Conservation (phyloP, 2,329 filamentous ascomycete species). For the Triangularia verruculosa region DNA sequence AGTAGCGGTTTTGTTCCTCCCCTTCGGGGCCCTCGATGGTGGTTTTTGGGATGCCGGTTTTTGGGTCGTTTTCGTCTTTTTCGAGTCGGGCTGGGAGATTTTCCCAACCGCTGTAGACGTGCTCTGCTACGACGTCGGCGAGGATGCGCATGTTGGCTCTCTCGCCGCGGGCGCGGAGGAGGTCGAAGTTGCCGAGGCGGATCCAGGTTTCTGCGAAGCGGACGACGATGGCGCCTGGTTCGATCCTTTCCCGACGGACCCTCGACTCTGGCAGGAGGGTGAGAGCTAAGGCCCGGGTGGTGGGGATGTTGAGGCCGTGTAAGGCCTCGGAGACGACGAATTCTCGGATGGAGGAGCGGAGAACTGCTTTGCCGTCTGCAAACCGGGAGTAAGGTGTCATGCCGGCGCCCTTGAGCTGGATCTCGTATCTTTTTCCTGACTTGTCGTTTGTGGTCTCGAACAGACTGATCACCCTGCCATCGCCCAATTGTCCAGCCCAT, state of each 20-base stretch:
- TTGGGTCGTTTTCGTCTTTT: constrained; percentile 50
- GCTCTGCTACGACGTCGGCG: constrained; percentile 79
- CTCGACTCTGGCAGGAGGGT: constrained; percentile 69
- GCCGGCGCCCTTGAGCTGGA: constrained; percentile 93
- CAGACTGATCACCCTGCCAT: constrained; percentile 89
- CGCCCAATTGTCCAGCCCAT: constrained; percentile 94
- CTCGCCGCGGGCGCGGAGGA: constrained; percentile 80
- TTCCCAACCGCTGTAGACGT: constrained; percentile 86
- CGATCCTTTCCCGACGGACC: constrained; percentile 74
- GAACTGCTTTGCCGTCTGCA: constrained; percentile 90
- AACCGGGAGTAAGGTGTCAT: constrained; percentile 94
- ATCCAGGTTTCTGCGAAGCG: constrained; percentile 92
- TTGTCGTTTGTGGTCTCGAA: constrained; percentile 81
- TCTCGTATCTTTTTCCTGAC: constrained; percentile 74
- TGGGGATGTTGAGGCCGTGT: constrained; percentile 80
- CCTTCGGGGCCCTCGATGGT: constrained; percentile 65
- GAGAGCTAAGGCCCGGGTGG: constrained; percentile 80
- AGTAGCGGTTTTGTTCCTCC: constrained; percentile 78
- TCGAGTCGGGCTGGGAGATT: constrained; percentile 64
- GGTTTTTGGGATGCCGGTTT: constrained; percentile 53
- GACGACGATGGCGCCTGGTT: constrained; percentile 89
- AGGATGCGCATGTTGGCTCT: constrained; percentile 69
- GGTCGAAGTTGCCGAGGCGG: constrained; percentile 90
- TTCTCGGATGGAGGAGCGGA: constrained; percentile 89
- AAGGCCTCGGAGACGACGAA: constrained; percentile 90